A percentile compares a stretch with the other conserved stretches of the same genome.
Conservation (phyloP, 169 alveolate genomes). For the Plasmodium fragile region DNA sequence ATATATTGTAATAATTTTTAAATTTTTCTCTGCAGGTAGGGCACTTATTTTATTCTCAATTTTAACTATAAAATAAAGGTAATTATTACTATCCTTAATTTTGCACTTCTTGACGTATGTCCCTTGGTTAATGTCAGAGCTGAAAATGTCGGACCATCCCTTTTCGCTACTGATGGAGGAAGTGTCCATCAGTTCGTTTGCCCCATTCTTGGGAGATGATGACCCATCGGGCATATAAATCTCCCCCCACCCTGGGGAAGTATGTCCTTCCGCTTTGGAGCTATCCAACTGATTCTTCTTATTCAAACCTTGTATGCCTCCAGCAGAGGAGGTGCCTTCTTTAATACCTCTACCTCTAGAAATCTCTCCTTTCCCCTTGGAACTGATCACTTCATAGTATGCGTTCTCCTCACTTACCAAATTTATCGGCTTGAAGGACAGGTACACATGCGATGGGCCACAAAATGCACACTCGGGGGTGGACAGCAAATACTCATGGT, state of each 20-base stretch:
- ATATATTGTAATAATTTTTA: slow-evolving; percentile 83
- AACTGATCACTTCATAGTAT: slow-evolving; percentile 3
- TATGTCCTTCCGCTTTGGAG: not conserved
- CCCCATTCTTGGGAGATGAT: not conserved
- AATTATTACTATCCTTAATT: slow-evolving; percentile 71
- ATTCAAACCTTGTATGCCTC: not conserved
- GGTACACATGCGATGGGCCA: slow-evolving; percentile 70
- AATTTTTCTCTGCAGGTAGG: slow-evolving; percentile 87
- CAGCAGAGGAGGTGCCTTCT: not conserved
- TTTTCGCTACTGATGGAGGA: slow-evolving; percentile 11
- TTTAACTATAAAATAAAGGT: slow-evolving; percentile 85
- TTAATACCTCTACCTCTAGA: not conserved
- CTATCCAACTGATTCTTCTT: not conserved
- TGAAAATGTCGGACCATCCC: slow-evolving; percentile 76
- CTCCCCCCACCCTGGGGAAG: not conserved
- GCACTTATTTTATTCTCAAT: slow-evolving; percentile 83
- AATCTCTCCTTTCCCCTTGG: not conserved
- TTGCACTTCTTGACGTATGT: slow-evolving; percentile 73
- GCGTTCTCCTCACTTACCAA: slow-evolving; percentile 42
- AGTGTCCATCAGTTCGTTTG: slow-evolving; percentile 19
- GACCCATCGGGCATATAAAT: not conserved
- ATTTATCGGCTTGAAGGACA: slow-evolving; percentile 64
- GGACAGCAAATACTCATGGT: slow-evolving; percentile 77
- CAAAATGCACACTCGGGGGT: slow-evolving; percentile 73
- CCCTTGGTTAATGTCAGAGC: slow-evolving; percentile 71